A percentile compares a stretch with the other conserved stretches of the same genome.
Evolutionary conservation across 2,329 filamentous ascomycete species (phyloP).

Genomic region (Chrysosporium keratinophilum): DNA sequence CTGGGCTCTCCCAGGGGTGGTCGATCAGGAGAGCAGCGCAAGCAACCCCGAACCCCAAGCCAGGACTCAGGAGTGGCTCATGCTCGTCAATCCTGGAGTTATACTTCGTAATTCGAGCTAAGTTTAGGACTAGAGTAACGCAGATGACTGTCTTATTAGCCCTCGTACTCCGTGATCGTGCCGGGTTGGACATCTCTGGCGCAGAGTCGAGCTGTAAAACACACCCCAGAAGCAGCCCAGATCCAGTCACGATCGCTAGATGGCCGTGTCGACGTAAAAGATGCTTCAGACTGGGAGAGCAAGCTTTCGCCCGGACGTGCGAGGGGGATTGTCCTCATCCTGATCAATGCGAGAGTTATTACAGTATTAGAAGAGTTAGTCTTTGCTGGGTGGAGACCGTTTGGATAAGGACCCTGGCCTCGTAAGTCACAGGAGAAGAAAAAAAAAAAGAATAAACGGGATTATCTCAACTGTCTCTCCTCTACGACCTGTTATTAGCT

Average conservation of each 20-base stretch:
- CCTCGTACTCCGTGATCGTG: no score
- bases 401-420: neutral
- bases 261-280: no score
- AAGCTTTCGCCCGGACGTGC: neutral
- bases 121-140: no score
- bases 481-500: neutral
- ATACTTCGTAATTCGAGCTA: no score
- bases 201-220: neutral
- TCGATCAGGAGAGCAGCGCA: no score
- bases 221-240: neutral
- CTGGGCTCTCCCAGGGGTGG: no score
- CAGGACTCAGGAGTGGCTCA: no score
- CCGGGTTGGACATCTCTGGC: neutral
- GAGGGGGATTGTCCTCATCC: neutral
- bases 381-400: neutral
- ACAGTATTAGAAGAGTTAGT: neutral
- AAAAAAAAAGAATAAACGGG: neutral
- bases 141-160: no score
- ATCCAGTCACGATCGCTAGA: neutral
- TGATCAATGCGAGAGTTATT: conserved; percentile 9
- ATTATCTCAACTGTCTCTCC: neutral
- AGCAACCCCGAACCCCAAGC: no score
- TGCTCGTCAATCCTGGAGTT: no score
- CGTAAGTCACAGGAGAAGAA: neutral
- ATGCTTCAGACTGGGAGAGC: neutral